These are phyloP conservation scores for Boletellus emodensis DNA, from an alignment of 768 basidiomycete genomes.

Conservation along the genomic window DNA sequence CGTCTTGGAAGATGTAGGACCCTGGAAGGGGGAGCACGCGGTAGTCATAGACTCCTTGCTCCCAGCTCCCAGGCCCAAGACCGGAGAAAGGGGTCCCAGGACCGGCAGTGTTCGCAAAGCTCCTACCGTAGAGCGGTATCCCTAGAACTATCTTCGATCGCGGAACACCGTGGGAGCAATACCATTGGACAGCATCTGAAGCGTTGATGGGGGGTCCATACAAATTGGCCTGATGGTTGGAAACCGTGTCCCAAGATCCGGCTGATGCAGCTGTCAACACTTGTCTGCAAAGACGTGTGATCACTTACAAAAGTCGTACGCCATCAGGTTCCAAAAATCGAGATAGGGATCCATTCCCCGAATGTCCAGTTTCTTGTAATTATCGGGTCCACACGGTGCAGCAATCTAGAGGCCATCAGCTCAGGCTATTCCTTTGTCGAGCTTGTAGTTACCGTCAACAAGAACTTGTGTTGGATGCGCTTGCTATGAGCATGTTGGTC, in stretches of 20 bases:
- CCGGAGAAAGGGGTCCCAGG: constrained; percentile 79
- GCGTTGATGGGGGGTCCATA: constrained; percentile 64
- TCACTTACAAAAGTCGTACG: constrained; percentile 72
- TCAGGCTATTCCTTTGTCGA: neutral
- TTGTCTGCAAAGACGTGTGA: constrained; percentile 6
- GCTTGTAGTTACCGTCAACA: constrained; percentile 61
- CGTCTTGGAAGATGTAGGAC: constrained; percentile 61
- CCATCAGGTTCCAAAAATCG: constrained; percentile 98
- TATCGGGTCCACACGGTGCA: constrained; percentile 86
- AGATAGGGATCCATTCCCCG: constrained; percentile 83
- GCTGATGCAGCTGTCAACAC: constrained; percentile 38
- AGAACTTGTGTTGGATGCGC: constrained; percentile 57
- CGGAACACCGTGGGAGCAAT: constrained; percentile 64
- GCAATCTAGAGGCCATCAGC: constrained; percentile 55
- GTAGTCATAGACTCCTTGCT: constrained; percentile 89
- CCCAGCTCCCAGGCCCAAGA: constrained; percentile 87
- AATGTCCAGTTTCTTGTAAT: constrained; percentile 77
- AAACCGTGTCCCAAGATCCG: constrained; percentile 69
- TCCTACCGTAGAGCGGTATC: constrained; percentile 90
- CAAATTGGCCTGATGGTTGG: constrained; percentile 85
- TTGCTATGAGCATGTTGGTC: constrained; percentile 71
- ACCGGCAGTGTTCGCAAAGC: constrained; percentile 82
- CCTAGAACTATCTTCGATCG: constrained; percentile 84
- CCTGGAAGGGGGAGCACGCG: constrained; percentile 80
- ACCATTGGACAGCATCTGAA: constrained; percentile 65